These are phyloP conservation scores for Penicillium dipodomyicola DNA, from an alignment of 495 filamentous ascomycete species.

Conservation along the genomic window DNA sequence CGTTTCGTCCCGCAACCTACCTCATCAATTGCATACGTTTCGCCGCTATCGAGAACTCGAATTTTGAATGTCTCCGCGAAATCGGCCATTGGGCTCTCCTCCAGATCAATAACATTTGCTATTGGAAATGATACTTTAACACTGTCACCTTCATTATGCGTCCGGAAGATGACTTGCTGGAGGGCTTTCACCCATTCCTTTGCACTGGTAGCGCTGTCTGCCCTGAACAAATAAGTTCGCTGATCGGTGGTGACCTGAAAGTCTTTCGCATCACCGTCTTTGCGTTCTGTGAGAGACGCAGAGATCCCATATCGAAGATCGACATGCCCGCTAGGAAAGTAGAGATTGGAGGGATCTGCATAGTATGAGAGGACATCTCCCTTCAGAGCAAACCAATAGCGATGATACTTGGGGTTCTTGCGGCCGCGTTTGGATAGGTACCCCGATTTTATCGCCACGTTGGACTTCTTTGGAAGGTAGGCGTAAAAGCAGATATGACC, in stretches of 20 bases:
- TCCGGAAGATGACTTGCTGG: conserved; percentile 92
- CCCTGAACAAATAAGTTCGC: conserved; percentile 80
- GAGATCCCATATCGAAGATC: conserved; percentile 91
- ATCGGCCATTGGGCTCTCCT: conserved; percentile 87
- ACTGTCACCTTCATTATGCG: conserved; percentile 94
- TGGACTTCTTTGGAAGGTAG: conserved; percentile 86
- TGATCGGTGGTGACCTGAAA: conserved; percentile 84
- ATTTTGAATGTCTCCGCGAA: conserved; percentile 95
- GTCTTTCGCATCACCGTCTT: conserved; percentile 62
- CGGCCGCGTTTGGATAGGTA: conserved; percentile 86
- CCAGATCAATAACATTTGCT: conserved; percentile 85
- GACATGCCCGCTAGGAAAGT: conserved; percentile 90
- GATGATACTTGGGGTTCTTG: conserved; percentile 82
- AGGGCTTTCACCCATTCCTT: conserved; percentile 97
- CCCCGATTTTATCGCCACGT: conserved; percentile 80
- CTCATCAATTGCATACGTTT: conserved; percentile 94
- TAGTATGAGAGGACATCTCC: conserved; percentile 96
- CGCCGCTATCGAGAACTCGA: conserved; percentile 84
- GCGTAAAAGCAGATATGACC: conserved; percentile 97
- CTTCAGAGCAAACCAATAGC: conserved; percentile 96
- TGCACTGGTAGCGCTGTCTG: conserved; percentile 82
- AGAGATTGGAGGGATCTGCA: conserved; percentile 74
- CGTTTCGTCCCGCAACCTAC: conserved; percentile 44
- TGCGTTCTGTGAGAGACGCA: conserved; percentile 60
- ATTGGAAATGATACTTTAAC: conserved; percentile 94